phyloP scores from a whole-genome alignment of 208 protist species.

The Leishmania martiniquensis region DNA sequence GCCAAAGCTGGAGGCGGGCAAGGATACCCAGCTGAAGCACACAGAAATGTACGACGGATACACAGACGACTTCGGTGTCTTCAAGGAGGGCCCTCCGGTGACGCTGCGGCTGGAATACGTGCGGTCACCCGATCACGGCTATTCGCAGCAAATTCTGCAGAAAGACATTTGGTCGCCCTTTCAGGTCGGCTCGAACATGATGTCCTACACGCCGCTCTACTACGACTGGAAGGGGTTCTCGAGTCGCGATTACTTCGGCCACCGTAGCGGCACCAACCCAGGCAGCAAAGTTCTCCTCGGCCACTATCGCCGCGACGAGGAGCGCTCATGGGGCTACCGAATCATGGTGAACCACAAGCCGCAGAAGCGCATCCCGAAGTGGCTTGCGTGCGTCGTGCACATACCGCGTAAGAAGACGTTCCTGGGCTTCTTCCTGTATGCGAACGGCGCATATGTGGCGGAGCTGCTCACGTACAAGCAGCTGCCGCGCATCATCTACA shows the following conservation, averaged over 20 bases:
- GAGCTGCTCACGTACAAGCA: slow-evolving; percentile 94
- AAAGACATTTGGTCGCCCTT: slow-evolving; percentile 94
- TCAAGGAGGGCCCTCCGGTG: slow-evolving; percentile 90
- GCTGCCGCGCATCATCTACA: slow-evolving; percentile 90
- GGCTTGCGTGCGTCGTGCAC: slow-evolving; percentile 89
- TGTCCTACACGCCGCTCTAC: slow-evolving; percentile 90
- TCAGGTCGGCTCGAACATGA: slow-evolving; percentile 86
- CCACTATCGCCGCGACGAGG: slow-evolving; percentile 87
- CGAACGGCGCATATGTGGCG: slow-evolving; percentile 91
- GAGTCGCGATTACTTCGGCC: slow-evolving; percentile 90
- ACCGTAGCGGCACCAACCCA: slow-evolving; percentile 89
- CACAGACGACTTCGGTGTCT: slow-evolving; percentile 93
- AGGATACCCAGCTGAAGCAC: slow-evolving; percentile 89
- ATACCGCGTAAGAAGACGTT: slow-evolving; percentile 80
- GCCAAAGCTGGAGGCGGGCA: slow-evolving; percentile 86
- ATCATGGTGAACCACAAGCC: slow-evolving; percentile 91
- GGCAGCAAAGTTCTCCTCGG: slow-evolving; percentile 84
- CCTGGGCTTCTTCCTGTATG: slow-evolving; percentile 92
- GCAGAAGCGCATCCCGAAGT: slow-evolving; percentile 91
- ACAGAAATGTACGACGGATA: slow-evolving; percentile 95
- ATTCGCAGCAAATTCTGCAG: slow-evolving; percentile 82
- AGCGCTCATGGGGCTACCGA: slow-evolving; percentile 76
- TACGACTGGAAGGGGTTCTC: slow-evolving; percentile 91
- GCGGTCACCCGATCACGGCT: slow-evolving; percentile 85
- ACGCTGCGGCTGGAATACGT: slow-evolving; percentile 91